Evolutionary conservation across 2,329 filamentous ascomycete species (phyloP).

Genomic region (Aspergillus hiratsukae): DNA sequence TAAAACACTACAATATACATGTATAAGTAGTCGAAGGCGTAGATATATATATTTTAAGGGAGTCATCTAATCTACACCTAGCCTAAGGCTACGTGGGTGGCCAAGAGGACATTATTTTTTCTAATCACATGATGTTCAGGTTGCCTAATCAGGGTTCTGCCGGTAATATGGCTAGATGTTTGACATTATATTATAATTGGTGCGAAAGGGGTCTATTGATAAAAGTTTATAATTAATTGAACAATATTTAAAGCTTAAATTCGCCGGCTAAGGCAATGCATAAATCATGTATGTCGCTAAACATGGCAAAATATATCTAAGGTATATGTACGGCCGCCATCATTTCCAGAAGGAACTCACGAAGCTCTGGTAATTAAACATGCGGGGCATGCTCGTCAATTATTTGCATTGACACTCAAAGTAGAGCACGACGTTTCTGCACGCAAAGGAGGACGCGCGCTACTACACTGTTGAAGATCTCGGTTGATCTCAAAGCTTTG

Average conservation of each 20-base stretch:
- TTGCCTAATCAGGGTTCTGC: no score
- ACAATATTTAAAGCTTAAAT: neutral
- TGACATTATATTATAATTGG: no score
- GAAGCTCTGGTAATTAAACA: neutral
- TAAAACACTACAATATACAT: no score
- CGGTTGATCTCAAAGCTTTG: conserved; percentile 41
- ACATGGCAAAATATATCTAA: neutral
- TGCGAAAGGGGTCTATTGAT: no score
- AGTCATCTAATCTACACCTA: no score
- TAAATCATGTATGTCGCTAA: neutral
- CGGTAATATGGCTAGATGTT: no score
- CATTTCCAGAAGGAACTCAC: neutral
- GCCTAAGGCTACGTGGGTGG: no score
- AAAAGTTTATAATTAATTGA: no score
- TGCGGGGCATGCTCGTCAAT: neutral
- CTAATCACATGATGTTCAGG: no score
- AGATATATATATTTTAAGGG: no score
- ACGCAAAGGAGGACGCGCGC: conserved; percentile 10
- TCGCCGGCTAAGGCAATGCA: neutral
- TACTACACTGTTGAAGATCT: conserved; percentile 21
- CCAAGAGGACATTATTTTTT: no score
- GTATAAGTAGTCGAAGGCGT: no score
- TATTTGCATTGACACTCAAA: conserved; percentile 14
- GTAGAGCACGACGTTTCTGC: conserved; percentile 4
- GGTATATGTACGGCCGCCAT: neutral